Evolutionary conservation across 345 rosid species (phyloP).

Genomic region (Aurinia saxatilis): DNA sequence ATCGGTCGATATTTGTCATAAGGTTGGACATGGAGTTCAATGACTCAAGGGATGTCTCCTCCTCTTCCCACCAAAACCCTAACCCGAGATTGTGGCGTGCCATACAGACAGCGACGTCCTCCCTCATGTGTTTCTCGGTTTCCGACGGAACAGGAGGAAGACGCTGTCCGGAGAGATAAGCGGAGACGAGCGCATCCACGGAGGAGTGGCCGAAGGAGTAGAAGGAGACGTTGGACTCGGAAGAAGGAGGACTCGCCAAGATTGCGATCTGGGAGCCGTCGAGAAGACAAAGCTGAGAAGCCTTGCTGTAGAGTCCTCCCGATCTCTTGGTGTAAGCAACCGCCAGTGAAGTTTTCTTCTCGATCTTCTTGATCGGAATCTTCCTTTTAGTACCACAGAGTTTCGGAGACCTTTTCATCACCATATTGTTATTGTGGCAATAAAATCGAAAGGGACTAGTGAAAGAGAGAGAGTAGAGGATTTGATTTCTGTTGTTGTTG

Average conservation of each 20-base stretch:
- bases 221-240: background rate
- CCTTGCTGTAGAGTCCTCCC: background rate
- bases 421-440: too few relatives aligned
- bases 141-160: background rate
- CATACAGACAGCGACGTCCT: background rate
- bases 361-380: background rate
- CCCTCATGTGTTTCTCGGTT: background rate
- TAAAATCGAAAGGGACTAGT: too few relatives aligned
- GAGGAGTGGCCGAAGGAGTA: constrained; percentile 4
- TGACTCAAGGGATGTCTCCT: too few relatives aligned
- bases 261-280: background rate
- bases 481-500: too few relatives aligned
- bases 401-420: too few relatives aligned
- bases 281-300: too few relatives aligned
- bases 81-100: background rate
- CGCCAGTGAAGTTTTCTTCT: rapidly evolving
- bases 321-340: background rate
- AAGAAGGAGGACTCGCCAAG: background rate
- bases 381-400: background rate
- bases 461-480: too few relatives aligned
- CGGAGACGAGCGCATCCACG: background rate
- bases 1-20: too few relatives aligned
- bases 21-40: too few relatives aligned
- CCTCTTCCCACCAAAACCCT: background rate
- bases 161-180: background rate